Evolutionary conservation across 371 early-diverging fungal species (phyloP), one percentile per base, ranked within the genome.

Genomic region (Lichtheimia ramosa): DNA sequence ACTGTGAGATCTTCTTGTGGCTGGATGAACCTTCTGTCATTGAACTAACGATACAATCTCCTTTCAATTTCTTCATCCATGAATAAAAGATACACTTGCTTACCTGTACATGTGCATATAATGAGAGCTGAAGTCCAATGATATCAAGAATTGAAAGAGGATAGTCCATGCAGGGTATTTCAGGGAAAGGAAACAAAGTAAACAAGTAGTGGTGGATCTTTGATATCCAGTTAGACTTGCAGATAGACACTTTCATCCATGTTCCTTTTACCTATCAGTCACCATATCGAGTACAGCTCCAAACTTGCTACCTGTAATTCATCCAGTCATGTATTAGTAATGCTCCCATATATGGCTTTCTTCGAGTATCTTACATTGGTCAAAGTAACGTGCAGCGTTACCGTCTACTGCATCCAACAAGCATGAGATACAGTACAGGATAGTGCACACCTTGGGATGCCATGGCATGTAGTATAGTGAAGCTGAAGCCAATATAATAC

Each of bases 271-370:
- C 82, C 92, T 86, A 77, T 96, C 98, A 24, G 96, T 96, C 51
- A 97, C 96, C 98, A 97, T 97, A 70, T 98, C 98, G 55, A 98
- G 79, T 25, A 96, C 97, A 25, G 95, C 94, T 39, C 98, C 98
- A 73, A 97, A 96, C 65, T 89, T 88, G 71, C 92, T 92, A 66
- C 91, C 93, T 95, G 72, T 60, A 21, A 16, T 34, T 34, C 34
- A 34, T 10, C 34, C 34, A 34, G 34, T 10, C 34, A 34, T 34
- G 34, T 34, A 34, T 34, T 34, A 34, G 34, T 34, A 34, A 34
- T 34, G 34, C 8, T 34, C 48, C 16, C 57, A 14, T 51, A 16
- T 43, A 5, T 43, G 41, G 21, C 34, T 40, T 18, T n/a, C 13
- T 12, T 20, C 41, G 7, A 12, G 18, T 48, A n/a, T 66, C 83